Evolutionary conservation across 805 yeast genomes (phyloP).

Genomic region (Jamesozyma hellenica): DNA sequence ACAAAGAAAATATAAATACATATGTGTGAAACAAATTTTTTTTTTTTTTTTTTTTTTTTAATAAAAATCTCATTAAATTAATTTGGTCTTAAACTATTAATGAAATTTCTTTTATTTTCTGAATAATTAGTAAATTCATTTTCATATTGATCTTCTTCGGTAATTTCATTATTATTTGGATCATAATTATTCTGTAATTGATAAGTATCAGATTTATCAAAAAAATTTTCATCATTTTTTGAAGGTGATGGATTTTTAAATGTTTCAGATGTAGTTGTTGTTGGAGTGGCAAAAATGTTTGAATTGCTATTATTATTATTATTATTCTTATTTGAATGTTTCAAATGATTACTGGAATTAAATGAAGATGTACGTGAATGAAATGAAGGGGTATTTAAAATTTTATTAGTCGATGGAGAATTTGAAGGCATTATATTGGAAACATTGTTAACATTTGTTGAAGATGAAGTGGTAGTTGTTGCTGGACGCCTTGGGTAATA

Average conservation of each 20-base stretch:
- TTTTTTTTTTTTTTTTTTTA: too few species aligned
- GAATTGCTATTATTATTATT: background rate
- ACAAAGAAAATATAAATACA: too few species aligned
- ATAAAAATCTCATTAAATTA: slow-evolving; percentile 3
- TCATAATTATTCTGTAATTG: slow-evolving; percentile 6
- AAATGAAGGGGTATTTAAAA: background rate
- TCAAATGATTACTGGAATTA: background rate
- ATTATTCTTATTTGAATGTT: background rate
- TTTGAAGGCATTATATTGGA: too few species aligned
- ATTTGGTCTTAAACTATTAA: slow-evolving; percentile 34
- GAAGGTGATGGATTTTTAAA: background rate
- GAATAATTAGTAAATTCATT: slow-evolving; percentile 39
- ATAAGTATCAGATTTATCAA: background rate
- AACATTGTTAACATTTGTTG: background rate
- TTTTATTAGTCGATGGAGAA: background rate
- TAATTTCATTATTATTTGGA: slow-evolving; percentile 21
- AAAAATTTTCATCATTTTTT: too few species aligned
- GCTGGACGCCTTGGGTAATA: slow-evolving; percentile 18
- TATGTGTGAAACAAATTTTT: too few species aligned
- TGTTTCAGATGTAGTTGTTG: slow-evolving; percentile 2
- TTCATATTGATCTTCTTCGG: slow-evolving; percentile 38
- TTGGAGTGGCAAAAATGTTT: slow-evolving; percentile 6
- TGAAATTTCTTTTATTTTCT: slow-evolving; percentile 34
- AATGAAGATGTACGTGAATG: background rate
- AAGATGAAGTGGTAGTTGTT: background rate